phyloP scores from a whole-genome alignment of 2,329 filamentous ascomycete species.

The Scorias spongiosa region DNA sequence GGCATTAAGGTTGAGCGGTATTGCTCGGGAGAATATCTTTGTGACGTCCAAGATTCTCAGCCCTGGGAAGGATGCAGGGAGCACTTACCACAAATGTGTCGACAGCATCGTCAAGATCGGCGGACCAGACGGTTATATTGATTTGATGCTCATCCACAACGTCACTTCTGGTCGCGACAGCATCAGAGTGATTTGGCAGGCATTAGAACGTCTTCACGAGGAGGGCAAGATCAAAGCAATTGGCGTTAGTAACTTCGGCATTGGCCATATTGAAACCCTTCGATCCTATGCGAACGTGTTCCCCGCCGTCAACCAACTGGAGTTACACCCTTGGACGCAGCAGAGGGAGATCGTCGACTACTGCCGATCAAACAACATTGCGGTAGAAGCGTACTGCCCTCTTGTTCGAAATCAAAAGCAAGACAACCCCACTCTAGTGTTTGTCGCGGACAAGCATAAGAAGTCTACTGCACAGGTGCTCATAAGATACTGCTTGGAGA shows the following conservation, averaged over 20 bases:
- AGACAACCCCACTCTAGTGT: slow-evolving; percentile 49
- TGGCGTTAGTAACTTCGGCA: slow-evolving; percentile 58
- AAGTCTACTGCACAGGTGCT: slow-evolving; percentile 65
- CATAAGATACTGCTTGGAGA: slow-evolving; percentile 69
- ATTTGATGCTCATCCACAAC: slow-evolving; percentile 57
- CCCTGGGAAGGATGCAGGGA: slow-evolving; percentile 37
- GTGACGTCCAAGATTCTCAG: slow-evolving; percentile 55
- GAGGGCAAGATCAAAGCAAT: slow-evolving; percentile 49
- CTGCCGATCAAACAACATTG: slow-evolving; percentile 42
- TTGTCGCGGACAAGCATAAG: slow-evolving; percentile 54
- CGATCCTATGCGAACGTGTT: slow-evolving; percentile 48
- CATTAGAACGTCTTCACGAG: slow-evolving; percentile 45
- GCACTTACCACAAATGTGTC: slow-evolving; percentile 42
- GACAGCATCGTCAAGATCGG: slow-evolving; percentile 50
- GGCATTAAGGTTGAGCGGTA: slow-evolving; percentile 41
- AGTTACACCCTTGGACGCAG: slow-evolving; percentile 61
- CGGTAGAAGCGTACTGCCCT: slow-evolving; percentile 49
- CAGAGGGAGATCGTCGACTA: slow-evolving; percentile 44
- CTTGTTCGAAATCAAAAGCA: slow-evolving; percentile 57
- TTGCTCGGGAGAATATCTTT: slow-evolving; percentile 47
- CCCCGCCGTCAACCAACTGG: slow-evolving; percentile 59
- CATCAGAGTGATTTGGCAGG: slow-evolving; percentile 49
- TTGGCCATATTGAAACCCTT: slow-evolving; percentile 53
- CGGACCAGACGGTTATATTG: slow-evolving; percentile 46
- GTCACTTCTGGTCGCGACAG: slow-evolving; percentile 39